Evolutionary conservation across 176 grass and related monocot species (phyloP).

Genomic region (Carex littledalei): DNA sequence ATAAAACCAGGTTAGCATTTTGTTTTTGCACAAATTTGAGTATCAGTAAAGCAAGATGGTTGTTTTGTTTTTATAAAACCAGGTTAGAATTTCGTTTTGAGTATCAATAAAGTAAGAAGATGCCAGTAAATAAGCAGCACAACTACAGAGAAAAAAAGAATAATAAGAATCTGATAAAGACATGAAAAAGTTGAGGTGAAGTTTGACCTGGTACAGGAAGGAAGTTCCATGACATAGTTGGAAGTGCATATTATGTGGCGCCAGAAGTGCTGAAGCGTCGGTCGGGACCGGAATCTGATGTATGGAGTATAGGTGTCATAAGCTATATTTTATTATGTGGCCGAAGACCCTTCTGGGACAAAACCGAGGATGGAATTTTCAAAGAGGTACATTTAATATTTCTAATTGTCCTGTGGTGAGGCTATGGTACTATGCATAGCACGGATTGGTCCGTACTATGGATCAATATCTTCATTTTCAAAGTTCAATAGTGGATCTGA

Average conservation of each 20-base stretch:
- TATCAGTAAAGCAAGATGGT: neutral
- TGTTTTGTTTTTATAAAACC: constrained; percentile 57
- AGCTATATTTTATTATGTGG: constrained; percentile 94
- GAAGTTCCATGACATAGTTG: constrained; percentile 82
- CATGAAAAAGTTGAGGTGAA: neutral
- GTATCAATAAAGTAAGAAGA: neutral
- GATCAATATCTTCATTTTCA: no score
- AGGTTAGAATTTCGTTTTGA: constrained; percentile 36
- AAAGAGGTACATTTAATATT: constrained; percentile 54
- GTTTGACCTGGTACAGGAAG: constrained; percentile 40
- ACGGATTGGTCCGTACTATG: no score
- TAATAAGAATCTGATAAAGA: neutral
- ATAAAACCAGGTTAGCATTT: constrained; percentile 70
- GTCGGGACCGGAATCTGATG: constrained; percentile 85
- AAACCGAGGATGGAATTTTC: constrained; percentile 98
- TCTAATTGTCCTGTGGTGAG: neutral
- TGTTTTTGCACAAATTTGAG: constrained; percentile 1
- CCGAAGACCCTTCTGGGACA: constrained; percentile 91
- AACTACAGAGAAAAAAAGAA: neutral
- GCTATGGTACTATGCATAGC: no score
- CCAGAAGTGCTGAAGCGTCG: constrained; percentile 84
- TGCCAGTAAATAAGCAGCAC: neutral
- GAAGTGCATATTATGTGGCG: constrained; percentile 92
- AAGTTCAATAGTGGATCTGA: no score
- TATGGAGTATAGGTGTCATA: constrained; percentile 98